phyloP scores from a whole-genome alignment of 495 filamentous ascomycete genomes.

The Penicillium chermesinum region DNA sequence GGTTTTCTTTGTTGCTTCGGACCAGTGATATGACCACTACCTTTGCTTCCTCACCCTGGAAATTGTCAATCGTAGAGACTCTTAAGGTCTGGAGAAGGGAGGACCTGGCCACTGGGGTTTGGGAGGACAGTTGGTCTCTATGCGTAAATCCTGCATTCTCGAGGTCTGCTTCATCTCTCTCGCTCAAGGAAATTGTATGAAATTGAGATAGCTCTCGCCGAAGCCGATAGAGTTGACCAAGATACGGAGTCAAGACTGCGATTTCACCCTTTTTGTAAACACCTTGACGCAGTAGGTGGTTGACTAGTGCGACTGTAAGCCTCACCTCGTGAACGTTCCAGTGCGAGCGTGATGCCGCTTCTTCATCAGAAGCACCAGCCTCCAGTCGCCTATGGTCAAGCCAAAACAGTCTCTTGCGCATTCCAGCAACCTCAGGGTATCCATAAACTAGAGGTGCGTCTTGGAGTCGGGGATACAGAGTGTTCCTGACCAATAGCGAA shows the following conservation, averaged over 20 bases:
- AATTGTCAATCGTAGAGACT: slow-evolving; percentile 70
- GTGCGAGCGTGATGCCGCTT: slow-evolving; percentile 43
- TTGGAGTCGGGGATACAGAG: slow-evolving; percentile 59
- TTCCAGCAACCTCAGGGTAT: slow-evolving; percentile 59
- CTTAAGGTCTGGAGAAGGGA: slow-evolving; percentile 9
- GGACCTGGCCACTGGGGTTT: slow-evolving; percentile 3
- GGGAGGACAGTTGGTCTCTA: slow-evolving; percentile 7
- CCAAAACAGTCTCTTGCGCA: slow-evolving; percentile 68
- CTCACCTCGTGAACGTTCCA: slow-evolving; percentile 63
- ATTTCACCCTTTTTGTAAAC: slow-evolving; percentile 58
- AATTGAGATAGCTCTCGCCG: slow-evolving; percentile 18
- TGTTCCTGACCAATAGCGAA: slow-evolving; percentile 51
- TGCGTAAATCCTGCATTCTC: slow-evolving; percentile 8
- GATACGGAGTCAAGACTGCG: slow-evolving; percentile 67
- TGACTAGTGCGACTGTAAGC: slow-evolving; percentile 57
- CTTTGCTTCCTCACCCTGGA: slow-evolving; percentile 70
- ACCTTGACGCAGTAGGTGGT: slow-evolving; percentile 62
- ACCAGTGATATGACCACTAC: slow-evolving; percentile 70
- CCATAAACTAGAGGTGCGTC: slow-evolving; percentile 49
- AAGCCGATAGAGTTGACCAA: slow-evolving; percentile 56
- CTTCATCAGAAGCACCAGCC: too few relatives aligned
- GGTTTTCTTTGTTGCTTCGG: slow-evolving; percentile 56
- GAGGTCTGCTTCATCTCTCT: slow-evolving; percentile 36
- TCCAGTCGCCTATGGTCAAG: too few relatives aligned
- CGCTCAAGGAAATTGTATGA: slow-evolving; percentile 37